phyloP scores from a whole-genome alignment of 2,329 filamentous ascomycete species.

The Fusarium sp. region DNA sequence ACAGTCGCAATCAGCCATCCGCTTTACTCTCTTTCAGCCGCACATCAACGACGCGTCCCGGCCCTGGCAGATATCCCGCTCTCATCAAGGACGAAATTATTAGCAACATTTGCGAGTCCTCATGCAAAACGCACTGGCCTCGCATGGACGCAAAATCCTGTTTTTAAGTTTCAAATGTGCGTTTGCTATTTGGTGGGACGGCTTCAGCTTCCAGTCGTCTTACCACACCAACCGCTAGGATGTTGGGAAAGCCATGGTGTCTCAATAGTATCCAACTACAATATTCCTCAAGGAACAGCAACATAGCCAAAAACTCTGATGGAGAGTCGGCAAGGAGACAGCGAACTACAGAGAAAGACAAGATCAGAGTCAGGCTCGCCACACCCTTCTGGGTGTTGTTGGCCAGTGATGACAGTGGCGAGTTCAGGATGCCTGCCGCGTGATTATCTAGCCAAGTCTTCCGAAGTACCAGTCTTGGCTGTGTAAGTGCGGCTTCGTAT shows the following conservation, averaged over 20 bases:
- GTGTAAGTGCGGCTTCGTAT: constrained; percentile 1
- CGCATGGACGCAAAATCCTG: background rate
- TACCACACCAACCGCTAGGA: background rate
- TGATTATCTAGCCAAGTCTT: constrained; percentile 4
- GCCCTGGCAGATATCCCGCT: background rate
- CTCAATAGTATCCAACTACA: background rate
- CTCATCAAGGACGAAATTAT: background rate
- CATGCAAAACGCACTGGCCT: background rate
- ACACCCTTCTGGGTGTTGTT: background rate
- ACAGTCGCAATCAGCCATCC: background rate
- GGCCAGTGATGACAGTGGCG: background rate
- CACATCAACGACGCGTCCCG: background rate
- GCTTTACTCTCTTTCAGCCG: background rate
- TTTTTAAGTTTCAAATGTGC: background rate
- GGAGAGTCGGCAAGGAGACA: background rate
- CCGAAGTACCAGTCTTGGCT: constrained; percentile 7
- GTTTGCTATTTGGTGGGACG: background rate
- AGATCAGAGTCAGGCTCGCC: background rate
- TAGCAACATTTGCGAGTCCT: background rate
- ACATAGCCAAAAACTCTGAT: background rate
- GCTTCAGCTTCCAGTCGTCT: background rate
- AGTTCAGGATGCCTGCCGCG: background rate
- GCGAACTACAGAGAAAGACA: background rate
- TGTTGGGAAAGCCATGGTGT: background rate
- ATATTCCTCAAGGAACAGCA: background rate